These are phyloP conservation scores for Amphirosellinia nigrospora DNA, from an alignment of 495 filamentous ascomycete species.

Conservation along the genomic window DNA sequence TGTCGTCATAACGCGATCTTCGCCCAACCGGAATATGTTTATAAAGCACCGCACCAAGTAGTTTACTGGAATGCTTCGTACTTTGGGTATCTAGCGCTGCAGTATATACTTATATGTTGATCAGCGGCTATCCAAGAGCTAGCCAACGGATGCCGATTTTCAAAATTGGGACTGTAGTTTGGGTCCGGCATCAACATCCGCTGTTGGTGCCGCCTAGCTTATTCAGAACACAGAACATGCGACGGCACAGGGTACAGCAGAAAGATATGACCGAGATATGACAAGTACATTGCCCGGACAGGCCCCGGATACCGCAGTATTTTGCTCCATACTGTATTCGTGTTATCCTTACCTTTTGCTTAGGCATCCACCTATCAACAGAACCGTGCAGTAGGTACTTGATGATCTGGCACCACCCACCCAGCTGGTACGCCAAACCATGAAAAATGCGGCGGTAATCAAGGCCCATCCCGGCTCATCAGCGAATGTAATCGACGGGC, in stretches of 20 bases:
- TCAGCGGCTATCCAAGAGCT: not conserved
- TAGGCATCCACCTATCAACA: constrained; percentile 14
- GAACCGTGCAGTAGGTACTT: not conserved
- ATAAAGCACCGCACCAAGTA: not conserved
- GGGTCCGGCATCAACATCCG: not conserved
- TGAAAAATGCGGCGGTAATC: constrained; percentile 12
- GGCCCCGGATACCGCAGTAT: not conserved
- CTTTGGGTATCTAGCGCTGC: not conserved
- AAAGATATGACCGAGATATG: not conserved
- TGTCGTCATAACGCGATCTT: not conserved
- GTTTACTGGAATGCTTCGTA: not conserved
- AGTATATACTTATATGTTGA: not conserved
- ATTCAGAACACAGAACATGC: not conserved
- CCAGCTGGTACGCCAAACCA: constrained; percentile 17
- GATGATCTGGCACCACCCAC: constrained; percentile 21
- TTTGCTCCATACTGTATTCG: not conserved
- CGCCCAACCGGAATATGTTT: not conserved
- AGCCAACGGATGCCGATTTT: constrained; percentile 4
- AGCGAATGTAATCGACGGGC: constrained; percentile 1
- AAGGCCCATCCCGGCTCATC: not conserved
- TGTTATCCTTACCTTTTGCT: not conserved
- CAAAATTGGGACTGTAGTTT: not conserved
- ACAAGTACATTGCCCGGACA: too few species aligned
- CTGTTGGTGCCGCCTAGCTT: not conserved
- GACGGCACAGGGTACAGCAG: not conserved